Conservation (phyloP, 2,329 filamentous ascomycete species). For the Venturia oleaginea region DNA sequence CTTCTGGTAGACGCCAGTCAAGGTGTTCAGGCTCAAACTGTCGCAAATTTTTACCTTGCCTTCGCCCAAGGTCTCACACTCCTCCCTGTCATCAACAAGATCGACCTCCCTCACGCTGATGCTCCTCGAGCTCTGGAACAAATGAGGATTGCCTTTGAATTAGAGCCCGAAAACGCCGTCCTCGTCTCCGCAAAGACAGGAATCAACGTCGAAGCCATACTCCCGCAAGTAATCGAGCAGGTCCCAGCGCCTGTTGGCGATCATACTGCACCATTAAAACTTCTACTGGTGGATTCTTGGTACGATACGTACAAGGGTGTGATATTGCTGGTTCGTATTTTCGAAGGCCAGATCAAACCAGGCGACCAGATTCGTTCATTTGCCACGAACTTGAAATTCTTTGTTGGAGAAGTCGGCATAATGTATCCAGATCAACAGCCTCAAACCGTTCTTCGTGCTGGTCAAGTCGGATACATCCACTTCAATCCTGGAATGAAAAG, state of each 20-base stretch:
- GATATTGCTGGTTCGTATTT: slow-evolving; percentile 80
- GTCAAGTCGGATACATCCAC: slow-evolving; percentile 91
- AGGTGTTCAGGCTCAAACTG: slow-evolving; percentile 93
- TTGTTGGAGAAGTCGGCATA: slow-evolving; percentile 91
- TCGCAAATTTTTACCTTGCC: slow-evolving; percentile 96
- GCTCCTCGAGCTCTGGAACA: slow-evolving; percentile 78
- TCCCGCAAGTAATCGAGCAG: slow-evolving; percentile 76
- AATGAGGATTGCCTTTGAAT: slow-evolving; percentile 76
- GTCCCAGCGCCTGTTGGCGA: slow-evolving; percentile 77
- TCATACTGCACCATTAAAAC: slow-evolving; percentile 59
- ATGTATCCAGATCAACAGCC: slow-evolving; percentile 85
- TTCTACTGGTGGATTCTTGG: slow-evolving; percentile 95
- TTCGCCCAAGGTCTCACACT: slow-evolving; percentile 83
- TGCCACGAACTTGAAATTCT: slow-evolving; percentile 81
- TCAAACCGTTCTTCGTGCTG: slow-evolving; percentile 71
- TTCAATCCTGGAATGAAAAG: slow-evolving; percentile 99
- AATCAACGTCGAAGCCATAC: slow-evolving; percentile 69
- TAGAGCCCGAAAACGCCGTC: slow-evolving; percentile 66
- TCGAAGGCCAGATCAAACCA: slow-evolving; percentile 73
- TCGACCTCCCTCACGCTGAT: slow-evolving; percentile 85
- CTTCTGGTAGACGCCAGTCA: slow-evolving; percentile 93
- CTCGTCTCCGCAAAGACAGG: slow-evolving; percentile 91
- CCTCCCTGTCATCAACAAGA: slow-evolving; percentile 92
- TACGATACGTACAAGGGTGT: slow-evolving; percentile 95
- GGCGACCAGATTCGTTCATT: slow-evolving; percentile 84